Evolutionary conservation across 257 asterid genomes (phyloP).

Genomic region (Henckelia pumila): DNA sequence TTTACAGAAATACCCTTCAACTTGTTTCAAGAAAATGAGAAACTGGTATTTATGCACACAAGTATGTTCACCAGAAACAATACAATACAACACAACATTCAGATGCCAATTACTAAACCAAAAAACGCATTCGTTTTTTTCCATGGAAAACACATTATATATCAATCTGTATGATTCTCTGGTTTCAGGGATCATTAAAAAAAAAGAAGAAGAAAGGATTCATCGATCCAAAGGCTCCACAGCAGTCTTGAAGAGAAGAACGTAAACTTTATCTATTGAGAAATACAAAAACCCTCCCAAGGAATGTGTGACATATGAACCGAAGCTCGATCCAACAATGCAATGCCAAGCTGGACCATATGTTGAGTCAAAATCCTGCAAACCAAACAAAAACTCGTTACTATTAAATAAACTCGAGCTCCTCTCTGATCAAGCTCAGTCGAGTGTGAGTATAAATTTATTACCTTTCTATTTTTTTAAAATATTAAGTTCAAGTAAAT

Average conservation of each 20-base stretch:
- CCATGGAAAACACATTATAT: neutral
- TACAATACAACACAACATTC: neutral
- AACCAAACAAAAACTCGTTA: neutral
- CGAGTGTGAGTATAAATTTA: too few species aligned
- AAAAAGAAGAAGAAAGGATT: too few species aligned
- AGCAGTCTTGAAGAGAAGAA: conserved; percentile 82
- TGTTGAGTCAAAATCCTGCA: conserved; percentile 70
- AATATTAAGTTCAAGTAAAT: too few species aligned
- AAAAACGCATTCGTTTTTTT: too few species aligned
- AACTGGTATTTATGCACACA: too few species aligned
- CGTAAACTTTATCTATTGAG: conserved; percentile 74
- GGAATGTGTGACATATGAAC: conserved; percentile 85
- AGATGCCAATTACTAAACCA: neutral
- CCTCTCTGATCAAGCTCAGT: too few species aligned
- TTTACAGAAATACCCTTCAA: neutral
- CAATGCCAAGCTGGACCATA: conserved; percentile 98
- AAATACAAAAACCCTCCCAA: conserved; percentile 83
- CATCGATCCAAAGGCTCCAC: conserved; percentile 64
- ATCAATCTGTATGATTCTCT: neutral
- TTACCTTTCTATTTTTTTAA: too few species aligned
- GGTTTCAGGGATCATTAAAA: conserved; percentile 1
- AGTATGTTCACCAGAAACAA: too few species aligned
- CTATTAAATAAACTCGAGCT: too few species aligned
- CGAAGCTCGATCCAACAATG: conserved; percentile 80
- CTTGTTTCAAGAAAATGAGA: neutral